Percentiles rank a stretch among this genome's conserved stretches.
Evolutionary conservation across 306 rosid genomes (phyloP).

Genomic region (Inga laurina): DNA sequence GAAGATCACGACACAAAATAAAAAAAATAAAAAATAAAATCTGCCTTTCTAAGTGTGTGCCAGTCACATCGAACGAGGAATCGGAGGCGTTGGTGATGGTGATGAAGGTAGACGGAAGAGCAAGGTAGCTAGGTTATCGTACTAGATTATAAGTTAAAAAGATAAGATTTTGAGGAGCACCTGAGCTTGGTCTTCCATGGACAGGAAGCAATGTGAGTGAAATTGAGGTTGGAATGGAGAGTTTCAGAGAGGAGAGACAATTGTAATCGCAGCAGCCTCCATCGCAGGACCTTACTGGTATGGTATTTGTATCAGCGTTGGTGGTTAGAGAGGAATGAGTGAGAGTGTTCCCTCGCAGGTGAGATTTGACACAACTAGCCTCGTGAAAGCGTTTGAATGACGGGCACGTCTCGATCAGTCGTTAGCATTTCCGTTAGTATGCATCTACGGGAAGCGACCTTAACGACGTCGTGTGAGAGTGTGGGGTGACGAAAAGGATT

Average conservation of each 20-base stretch:
- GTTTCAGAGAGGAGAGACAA: conserved; percentile 16
- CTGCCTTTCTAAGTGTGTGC: neutral
- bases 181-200: conserved; percentile 53
- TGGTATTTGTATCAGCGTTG: neutral
- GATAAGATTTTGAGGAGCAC: conserved; percentile 31
- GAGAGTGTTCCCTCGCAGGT: neutral
- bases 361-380: conserved; percentile 31
- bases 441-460: neutral
- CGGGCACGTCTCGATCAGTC: conserved; percentile 12
- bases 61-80: neutral
- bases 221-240: neutral
- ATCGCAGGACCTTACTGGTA: neutral
- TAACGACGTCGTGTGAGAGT: conserved; percentile 28
- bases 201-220: neutral
- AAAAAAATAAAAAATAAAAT: neutral
- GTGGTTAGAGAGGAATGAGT: conserved; percentile 28
- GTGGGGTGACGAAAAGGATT: neutral
- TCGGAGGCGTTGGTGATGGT: conserved; percentile 9
- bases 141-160: neutral
- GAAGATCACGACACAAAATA: neutral
- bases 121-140: conserved; percentile 22
- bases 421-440: conserved; percentile 6
- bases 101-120: neutral
- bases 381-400: neutral
- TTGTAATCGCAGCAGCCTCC: conserved; percentile 12